These are phyloP conservation scores for Metschnikowia henanensis DNA, from an alignment of 805 yeast species.

Conservation along the genomic window DNA sequence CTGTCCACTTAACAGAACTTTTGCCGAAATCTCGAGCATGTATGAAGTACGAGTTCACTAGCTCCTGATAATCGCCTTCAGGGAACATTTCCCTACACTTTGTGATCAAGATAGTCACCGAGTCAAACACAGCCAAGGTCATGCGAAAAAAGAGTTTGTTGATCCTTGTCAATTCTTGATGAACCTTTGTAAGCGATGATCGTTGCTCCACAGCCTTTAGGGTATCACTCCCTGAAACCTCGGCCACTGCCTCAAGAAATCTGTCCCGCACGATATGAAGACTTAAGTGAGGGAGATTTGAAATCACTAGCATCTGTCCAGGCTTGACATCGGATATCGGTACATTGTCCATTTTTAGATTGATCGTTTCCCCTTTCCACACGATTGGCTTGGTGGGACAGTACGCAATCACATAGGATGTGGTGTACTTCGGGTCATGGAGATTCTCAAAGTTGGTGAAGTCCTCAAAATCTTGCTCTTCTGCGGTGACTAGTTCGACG, in stretches of 20 bases:
- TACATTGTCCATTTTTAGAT: constrained; percentile 47
- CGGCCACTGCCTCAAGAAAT: constrained; percentile 54
- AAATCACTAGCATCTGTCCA: constrained; percentile 66
- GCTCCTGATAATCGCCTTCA: constrained; percentile 65
- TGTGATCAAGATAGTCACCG: constrained; percentile 51
- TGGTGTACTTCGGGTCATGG: constrained; percentile 28
- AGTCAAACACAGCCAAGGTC: constrained; percentile 62
- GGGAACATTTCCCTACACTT: constrained; percentile 53
- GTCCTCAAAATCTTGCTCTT: constrained; percentile 6
- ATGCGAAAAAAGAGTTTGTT: constrained; percentile 68
- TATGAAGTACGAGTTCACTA: constrained; percentile 69
- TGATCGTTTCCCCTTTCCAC: constrained; percentile 83
- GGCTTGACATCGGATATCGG: constrained; percentile 59
- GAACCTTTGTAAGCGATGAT: constrained; percentile 71
- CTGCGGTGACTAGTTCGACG: constrained; percentile 23
- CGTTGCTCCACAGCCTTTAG: constrained; percentile 55
- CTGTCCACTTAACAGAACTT: constrained; percentile 64
- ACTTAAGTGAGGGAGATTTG: constrained; percentile 60
- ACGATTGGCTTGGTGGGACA: constrained; percentile 82
- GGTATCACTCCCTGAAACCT: constrained; percentile 41
- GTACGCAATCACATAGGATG: constrained; percentile 68
- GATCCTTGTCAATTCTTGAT: constrained; percentile 65
- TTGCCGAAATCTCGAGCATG: constrained; percentile 83
- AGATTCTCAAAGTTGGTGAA: constrained; percentile 12
- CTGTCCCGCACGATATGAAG: constrained; percentile 55